Percentiles rank a stretch among this genome's conserved stretches.
Conservation (phyloP, 129 eudicot species). For the Solidago caesia region DNA sequence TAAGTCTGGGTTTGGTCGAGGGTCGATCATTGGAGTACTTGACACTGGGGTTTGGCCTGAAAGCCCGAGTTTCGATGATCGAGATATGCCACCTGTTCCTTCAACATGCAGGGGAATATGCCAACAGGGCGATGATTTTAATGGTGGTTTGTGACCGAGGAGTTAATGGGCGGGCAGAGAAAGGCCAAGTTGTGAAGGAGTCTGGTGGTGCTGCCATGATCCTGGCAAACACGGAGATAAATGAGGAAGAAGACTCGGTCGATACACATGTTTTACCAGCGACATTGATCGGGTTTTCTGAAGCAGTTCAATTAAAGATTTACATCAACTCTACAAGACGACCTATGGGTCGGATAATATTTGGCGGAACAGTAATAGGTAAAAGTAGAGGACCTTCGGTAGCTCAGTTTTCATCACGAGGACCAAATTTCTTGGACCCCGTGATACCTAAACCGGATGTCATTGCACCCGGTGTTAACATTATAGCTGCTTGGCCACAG, state of each 20-base stretch:
- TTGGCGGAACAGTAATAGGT: constrained; percentile 72
- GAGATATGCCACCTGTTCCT: constrained; percentile 74
- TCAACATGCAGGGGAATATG: constrained; percentile 79
- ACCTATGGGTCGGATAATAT: constrained; percentile 64
- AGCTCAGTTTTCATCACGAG: constrained; percentile 94
- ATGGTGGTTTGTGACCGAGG: constrained; percentile 94
- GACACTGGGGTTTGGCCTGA: constrained; percentile 98
- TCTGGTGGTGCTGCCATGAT: constrained; percentile 96
- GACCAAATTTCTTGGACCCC: constrained; percentile 77
- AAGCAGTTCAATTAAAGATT: constrained; percentile 48
- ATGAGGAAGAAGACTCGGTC: constrained; percentile 83
- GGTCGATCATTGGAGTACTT: constrained; percentile 79
- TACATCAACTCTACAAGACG: constrained; percentile 65
- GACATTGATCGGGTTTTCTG: constrained; percentile 67
- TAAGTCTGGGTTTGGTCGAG: constrained; percentile 64
- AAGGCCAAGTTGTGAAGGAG: constrained; percentile 79
- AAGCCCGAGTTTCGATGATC: constrained; percentile 86
- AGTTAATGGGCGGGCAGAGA: constrained; percentile 82
- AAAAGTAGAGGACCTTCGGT: constrained; percentile 78
- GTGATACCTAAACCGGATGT: constrained; percentile 87
- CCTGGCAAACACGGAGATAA: constrained; percentile 73
- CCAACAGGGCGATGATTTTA: constrained; percentile 70
- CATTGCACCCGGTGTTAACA: constrained; percentile 95
- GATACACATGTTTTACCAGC: constrained; percentile 95
- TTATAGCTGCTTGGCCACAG: constrained; percentile 97